Evolutionary conservation across 2,329 filamentous ascomycete species (phyloP).

Genomic region (Helotiales sp.): DNA sequence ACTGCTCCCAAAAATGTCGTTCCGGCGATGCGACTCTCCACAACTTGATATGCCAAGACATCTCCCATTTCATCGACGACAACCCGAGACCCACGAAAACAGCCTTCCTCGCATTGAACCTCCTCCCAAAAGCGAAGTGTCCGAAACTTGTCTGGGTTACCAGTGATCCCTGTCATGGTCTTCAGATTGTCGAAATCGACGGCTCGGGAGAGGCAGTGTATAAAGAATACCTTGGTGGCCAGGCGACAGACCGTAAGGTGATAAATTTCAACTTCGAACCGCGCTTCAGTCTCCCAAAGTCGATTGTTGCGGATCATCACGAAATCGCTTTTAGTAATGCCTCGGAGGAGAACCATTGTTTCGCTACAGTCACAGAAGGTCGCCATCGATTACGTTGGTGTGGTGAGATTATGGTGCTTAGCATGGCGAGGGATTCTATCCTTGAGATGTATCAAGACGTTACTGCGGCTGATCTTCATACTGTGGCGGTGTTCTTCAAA

Average conservation of each 20-base stretch:
- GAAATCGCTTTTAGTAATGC: not conserved
- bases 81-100: not conserved
- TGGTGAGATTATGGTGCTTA: not conserved
- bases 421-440: not conserved
- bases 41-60: not conserved
- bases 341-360: not conserved
- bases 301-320: not conserved
- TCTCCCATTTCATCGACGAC: not conserved
- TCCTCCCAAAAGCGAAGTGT: not conserved
- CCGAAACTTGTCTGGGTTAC: constrained; percentile 1
- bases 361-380: not conserved
- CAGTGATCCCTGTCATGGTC: not conserved
- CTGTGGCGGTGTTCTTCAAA: not conserved
- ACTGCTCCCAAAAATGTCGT: constrained; percentile 1
- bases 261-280: not conserved
- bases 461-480: not conserved
- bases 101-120: not conserved
- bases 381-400: not conserved
- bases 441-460: not conserved
- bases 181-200: not conserved
- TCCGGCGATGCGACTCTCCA: not conserved
- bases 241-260: not conserved
- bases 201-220: not conserved
- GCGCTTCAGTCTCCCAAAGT: not conserved
- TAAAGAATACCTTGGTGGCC: not conserved